phyloP scores from a whole-genome alignment of 2,329 filamentous ascomycete genomes.

The Fusarium virguliforme region DNA sequence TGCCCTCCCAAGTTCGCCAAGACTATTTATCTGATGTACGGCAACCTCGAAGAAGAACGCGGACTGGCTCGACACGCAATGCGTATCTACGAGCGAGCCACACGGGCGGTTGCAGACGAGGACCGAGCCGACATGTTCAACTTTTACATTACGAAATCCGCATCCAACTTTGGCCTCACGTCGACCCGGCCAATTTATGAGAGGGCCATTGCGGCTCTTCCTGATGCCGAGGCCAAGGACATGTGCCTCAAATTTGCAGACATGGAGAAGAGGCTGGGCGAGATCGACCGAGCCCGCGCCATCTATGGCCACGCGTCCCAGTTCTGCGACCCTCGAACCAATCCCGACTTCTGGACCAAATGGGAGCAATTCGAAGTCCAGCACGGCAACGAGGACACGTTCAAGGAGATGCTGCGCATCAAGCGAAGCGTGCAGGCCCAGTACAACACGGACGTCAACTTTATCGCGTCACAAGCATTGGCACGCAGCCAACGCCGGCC shows the following conservation, averaged over 20 bases:
- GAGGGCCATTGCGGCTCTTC: slow-evolving; percentile 92
- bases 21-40: slow-evolving; percentile 97
- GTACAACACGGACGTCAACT: slow-evolving; percentile 99
- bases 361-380: slow-evolving; percentile 99
- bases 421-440: slow-evolving; percentile 97
- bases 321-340: slow-evolving; percentile 95
- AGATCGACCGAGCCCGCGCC: slow-evolving; percentile 94
- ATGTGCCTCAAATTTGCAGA: slow-evolving; percentile 99
- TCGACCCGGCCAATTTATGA: slow-evolving; percentile 98
- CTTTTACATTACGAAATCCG: slow-evolving; percentile 99
- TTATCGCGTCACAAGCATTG: slow-evolving; percentile 95
- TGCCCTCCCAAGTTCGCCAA: slow-evolving; percentile 98
- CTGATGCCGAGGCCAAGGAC: slow-evolving; percentile 91
- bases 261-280: slow-evolving; percentile 92
- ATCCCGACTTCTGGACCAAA: slow-evolving; percentile 92
- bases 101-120: slow-evolving; percentile 93
- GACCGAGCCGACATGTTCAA: slow-evolving; percentile 98
- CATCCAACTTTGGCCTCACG: slow-evolving; percentile 96
- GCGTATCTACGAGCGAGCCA: slow-evolving; percentile 98
- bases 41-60: slow-evolving; percentile 94
- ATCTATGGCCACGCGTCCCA: slow-evolving; percentile 98
- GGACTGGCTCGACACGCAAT: slow-evolving; percentile 96
- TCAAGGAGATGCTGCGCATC: slow-evolving; percentile 98
- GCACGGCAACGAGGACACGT: slow-evolving; percentile 98
- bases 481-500: slow-evolving; percentile 82